These are phyloP conservation scores for Artomyces pyxidatus DNA, from an alignment of 768 basidiomycete species.

Conservation along the genomic window DNA sequence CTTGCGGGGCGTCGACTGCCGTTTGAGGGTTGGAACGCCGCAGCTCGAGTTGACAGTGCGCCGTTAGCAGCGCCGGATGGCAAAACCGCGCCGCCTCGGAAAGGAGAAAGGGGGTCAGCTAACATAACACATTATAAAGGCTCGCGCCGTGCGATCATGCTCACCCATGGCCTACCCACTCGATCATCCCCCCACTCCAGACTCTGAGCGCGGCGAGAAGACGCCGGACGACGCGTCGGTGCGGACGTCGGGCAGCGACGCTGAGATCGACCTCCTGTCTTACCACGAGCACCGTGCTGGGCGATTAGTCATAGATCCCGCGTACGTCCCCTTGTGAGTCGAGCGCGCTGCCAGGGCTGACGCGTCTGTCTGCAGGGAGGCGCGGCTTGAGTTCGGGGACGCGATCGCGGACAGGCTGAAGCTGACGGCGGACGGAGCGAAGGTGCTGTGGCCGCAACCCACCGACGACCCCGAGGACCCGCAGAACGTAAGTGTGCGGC, in stretches of 20 bases:
- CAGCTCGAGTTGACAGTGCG: too few relatives aligned
- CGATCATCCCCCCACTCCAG: too few relatives aligned
- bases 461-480: conserved; percentile 55
- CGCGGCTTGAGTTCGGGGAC: conserved; percentile 52
- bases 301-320: conserved; percentile 52
- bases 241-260: not conserved
- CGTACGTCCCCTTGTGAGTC: conserved; percentile 28
- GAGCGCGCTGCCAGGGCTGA: not conserved
- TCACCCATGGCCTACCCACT: too few relatives aligned
- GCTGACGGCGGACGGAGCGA: conserved; percentile 46
- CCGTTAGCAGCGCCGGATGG: too few relatives aligned
- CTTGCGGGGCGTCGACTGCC: too few relatives aligned
- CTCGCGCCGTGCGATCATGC: too few relatives aligned
- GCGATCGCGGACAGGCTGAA: conserved; percentile 47
- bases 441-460: conserved; percentile 65
- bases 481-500: conserved; percentile 41
- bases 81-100: too few relatives aligned
- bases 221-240: not conserved
- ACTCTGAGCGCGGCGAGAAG: conserved; percentile 3
- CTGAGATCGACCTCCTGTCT: conserved; percentile 25
- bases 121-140: too few relatives aligned
- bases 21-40: too few relatives aligned
- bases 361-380: conserved; percentile 36
- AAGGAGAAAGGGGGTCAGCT: too few relatives aligned
- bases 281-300: conserved; percentile 53